Evolutionary conservation across 306 rosid species (phyloP).

Genomic region (Cucumis melo): DNA sequence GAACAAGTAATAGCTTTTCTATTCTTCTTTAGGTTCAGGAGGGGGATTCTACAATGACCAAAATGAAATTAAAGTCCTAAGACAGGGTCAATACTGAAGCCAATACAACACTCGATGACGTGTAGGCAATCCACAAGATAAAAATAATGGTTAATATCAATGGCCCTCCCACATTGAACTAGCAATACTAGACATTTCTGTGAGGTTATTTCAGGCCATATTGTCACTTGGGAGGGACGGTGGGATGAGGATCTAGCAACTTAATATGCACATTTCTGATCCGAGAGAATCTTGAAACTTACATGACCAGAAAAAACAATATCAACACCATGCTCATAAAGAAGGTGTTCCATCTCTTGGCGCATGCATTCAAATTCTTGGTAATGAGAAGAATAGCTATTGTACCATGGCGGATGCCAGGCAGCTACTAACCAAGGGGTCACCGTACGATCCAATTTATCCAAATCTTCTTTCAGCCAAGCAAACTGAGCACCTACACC

Average conservation of each 20-base stretch:
- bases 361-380: constrained; percentile 96
- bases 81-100: not conserved
- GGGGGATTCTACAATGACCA: not conserved
- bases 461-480: constrained; percentile 62
- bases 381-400: constrained; percentile 80
- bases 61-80: not conserved
- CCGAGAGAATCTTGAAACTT: constrained; percentile 21
- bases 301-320: constrained; percentile 80
- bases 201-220: not conserved
- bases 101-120: not conserved
- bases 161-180: not conserved
- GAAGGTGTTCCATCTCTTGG: constrained; percentile 81
- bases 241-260: not conserved
- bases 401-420: constrained; percentile 90
- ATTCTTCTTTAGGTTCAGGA: not conserved
- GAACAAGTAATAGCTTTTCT: not conserved
- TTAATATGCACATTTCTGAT: not conserved
- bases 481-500: constrained; percentile 66
- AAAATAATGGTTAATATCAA: not conserved
- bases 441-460: constrained; percentile 31
- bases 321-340: constrained; percentile 52
- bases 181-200: not conserved
- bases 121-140: not conserved
- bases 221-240: not conserved
- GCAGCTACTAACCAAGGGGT: constrained; percentile 87